Conservation (phyloP, 164 flowering plant species). For the Kingdonia uniflora region DNA sequence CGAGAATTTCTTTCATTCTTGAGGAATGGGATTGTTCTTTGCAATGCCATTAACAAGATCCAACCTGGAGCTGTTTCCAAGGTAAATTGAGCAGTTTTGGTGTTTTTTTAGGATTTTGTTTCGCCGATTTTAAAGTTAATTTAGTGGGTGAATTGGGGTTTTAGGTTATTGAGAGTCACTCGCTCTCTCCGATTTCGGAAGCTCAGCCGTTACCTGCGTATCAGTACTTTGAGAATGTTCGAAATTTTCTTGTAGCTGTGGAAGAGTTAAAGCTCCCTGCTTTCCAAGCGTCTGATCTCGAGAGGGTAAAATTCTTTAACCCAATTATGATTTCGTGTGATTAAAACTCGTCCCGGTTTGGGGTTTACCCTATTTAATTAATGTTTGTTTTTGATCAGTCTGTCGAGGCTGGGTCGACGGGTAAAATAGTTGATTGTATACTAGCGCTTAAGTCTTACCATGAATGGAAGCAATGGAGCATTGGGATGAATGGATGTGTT, state of each 20-base stretch:
- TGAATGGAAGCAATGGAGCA: slow-evolving; percentile 51
- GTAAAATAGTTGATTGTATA: slow-evolving; percentile 80
- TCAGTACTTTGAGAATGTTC: slow-evolving; percentile 87
- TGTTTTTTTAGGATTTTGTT: too few species aligned
- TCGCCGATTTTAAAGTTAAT: too few species aligned
- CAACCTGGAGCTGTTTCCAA: slow-evolving; percentile 76
- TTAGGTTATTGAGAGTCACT: slow-evolving; percentile 18
- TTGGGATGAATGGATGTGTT: slow-evolving; percentile 34
- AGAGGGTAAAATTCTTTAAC: slow-evolving; percentile 42
- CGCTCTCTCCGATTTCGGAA: slow-evolving; percentile 34
- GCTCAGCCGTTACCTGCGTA: slow-evolving; percentile 73
- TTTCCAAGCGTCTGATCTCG: slow-evolving; percentile 91
- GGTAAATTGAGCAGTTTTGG: slow-evolving; percentile 26
- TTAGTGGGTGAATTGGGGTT: too few species aligned
- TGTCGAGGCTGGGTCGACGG: slow-evolving; percentile 53
- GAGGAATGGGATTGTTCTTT: slow-evolving; percentile 74
- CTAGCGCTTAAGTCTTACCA: slow-evolving; percentile 65
- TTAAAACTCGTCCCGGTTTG: background rate
- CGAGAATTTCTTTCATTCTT: slow-evolving; percentile 68
- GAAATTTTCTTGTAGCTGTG: slow-evolving; percentile 71
- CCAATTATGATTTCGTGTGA: background rate
- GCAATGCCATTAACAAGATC: slow-evolving; percentile 82
- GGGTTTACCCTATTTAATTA: slow-evolving; percentile 19
- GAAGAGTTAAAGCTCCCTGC: slow-evolving; percentile 66
- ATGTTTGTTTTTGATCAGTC: slow-evolving; percentile 15